Conservation (phyloP, 805 yeast species). For the Cyberlindnera mississippiensis region DNA sequence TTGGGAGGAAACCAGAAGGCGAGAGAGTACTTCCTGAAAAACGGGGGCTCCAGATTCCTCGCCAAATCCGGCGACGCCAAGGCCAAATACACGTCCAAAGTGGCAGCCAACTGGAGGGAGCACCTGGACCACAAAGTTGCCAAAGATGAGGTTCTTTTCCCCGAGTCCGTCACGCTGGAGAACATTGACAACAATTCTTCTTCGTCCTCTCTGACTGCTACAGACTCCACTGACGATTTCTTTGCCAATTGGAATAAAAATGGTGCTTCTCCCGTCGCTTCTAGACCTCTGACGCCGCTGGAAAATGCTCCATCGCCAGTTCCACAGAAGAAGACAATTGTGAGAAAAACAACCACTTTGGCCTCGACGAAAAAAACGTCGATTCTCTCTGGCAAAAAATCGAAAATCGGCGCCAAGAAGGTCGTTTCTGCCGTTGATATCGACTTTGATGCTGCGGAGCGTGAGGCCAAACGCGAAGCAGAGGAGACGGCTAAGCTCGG, state of each 20-base stretch:
- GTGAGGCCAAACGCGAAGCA: conserved; percentile 78
- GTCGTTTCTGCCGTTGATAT: conserved; percentile 50
- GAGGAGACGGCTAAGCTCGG: conserved; percentile 51
- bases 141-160: conserved; percentile 64
- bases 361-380: conserved; percentile 35
- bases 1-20: conserved; percentile 91
- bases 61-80: conserved; percentile 56
- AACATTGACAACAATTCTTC: conserved; percentile 36
- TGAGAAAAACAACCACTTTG: conserved; percentile 28
- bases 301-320: conserved; percentile 17
- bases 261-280: conserved; percentile 34
- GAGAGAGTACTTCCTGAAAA: conserved; percentile 74
- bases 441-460: conserved; percentile 66
- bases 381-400: conserved; percentile 52
- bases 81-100: conserved; percentile 73
- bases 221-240: conserved; percentile 74
- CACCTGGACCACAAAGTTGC: conserved; percentile 68
- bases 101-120: conserved; percentile 77
- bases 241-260: conserved; percentile 84
- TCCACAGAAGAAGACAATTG: conserved; percentile 28
- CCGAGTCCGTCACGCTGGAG: conserved; percentile 69
- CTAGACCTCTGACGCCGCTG: conserved; percentile 31
- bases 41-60: conserved; percentile 78
- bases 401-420: conserved; percentile 52
- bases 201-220: conserved; percentile 29